Evolutionary conservation across 2,329 filamentous ascomycete species (phyloP).

Genomic region (Madurella fahalii): DNA sequence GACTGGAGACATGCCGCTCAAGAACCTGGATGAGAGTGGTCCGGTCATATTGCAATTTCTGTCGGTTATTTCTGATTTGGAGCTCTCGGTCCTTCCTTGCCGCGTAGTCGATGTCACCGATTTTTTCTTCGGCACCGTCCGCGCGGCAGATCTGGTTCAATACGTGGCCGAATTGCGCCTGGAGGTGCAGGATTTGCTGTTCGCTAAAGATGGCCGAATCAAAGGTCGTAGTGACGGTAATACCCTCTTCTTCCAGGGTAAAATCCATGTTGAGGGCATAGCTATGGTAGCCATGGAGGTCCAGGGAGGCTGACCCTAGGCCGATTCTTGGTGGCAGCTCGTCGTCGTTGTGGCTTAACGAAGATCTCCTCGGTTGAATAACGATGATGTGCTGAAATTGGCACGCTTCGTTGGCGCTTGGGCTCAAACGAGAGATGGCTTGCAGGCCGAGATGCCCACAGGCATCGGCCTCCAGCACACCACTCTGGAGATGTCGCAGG

Average conservation of each 20-base stretch:
- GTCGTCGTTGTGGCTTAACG: not conserved
- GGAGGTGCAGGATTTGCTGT: constrained; percentile 2
- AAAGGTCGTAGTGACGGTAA: constrained; percentile 9
- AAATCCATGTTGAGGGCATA: constrained; percentile 14
- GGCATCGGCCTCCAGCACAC: constrained; percentile 2
- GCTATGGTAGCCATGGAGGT: constrained; percentile 9
- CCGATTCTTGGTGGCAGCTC: not conserved
- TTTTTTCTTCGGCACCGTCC: not conserved
- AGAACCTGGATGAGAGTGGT: constrained; percentile 4
- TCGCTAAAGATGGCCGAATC: constrained; percentile 4
- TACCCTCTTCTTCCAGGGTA: constrained; percentile 2
- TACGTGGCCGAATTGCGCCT: constrained; percentile 8
- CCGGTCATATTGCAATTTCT: not conserved
- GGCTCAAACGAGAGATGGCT: constrained; percentile 6
- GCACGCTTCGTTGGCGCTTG: constrained; percentile 7
- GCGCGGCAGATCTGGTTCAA: constrained; percentile 10
- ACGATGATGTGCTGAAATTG: constrained; percentile 14
- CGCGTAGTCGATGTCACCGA: constrained; percentile 4
- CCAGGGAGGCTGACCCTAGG: not conserved
- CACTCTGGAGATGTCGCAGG: not conserved
- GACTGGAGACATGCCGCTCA: not conserved
- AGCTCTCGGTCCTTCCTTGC: constrained; percentile 6
- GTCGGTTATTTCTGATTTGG: constrained; percentile 7
- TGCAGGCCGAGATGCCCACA: constrained; percentile 9
- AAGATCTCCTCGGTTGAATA: constrained; percentile 8